Base-by-base conservation (phyloP, 2,329 filamentous ascomycete genomes). In the Akanthomyces dipterigenus region DNA sequence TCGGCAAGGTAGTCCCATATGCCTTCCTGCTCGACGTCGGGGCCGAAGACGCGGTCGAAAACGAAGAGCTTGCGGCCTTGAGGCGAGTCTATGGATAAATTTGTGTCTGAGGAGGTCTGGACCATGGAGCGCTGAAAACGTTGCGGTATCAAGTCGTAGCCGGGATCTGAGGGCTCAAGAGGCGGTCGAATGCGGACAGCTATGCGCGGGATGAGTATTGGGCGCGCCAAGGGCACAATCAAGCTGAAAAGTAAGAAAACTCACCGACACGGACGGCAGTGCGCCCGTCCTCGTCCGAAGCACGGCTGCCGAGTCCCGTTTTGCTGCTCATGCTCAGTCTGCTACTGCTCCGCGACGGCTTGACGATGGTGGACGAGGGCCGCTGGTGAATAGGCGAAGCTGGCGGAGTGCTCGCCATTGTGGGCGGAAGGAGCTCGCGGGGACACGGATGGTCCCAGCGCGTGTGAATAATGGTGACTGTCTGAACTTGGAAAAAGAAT, bases 231-330 rank as follows among this genome's bases (percentile, higher is more conserved):
- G 36, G 31, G 24, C 7, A 40, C 8, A 28, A 28, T 3, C 20
- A 7, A 53, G 8, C 51, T 6, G 20, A 40, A n/a, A 40, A 26
- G 3, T 54, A 45, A 26, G 16, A 64, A 67, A 64, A 89, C 92
- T 69, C 84, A 97, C 93, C 93, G 73, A 97, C 93, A 93, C 91
- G 95, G 77, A 97, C 93, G 28, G 93, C 90, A 7, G 93, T 96
- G 73, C 90, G 93, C 65, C 83, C 83, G 73, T 96, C 93, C 68
- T 97, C 93, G 70, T 97, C 93, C 0, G 92, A 96, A 26, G 89
- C 88, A 71, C 91, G 85, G 76, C 91, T 96, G 65, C 88, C 86
- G 67, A 82, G 83, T 61, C 86, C 88, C 57, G 82, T 87, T 75
- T 89, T 93, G 77, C 89, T 90, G 69, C 82, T 88, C 79, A 89